Percentiles rank a stretch among this genome's conserved stretches.
phyloP scores from a whole-genome alignment of 1,284 basidiomycete genomes.

The Thecaphora thlaspeos region DNA sequence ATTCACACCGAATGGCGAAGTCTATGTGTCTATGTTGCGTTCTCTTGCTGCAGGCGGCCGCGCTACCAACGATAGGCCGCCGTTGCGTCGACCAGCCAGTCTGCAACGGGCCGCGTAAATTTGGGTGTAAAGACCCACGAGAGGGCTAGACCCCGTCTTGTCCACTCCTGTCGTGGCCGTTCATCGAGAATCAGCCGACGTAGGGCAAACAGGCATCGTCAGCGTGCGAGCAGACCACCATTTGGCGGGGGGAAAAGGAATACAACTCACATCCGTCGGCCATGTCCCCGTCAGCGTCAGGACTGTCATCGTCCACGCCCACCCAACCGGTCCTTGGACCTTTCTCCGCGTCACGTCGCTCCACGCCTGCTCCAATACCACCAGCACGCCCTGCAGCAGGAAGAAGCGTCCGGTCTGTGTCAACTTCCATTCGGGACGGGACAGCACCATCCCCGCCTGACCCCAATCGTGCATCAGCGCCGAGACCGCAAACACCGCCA shows the following conservation, averaged over 20 bases:
- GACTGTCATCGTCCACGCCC: constrained; percentile 17
- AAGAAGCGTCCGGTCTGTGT: constrained; percentile 14
- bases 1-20: no score
- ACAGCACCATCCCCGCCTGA: constrained; percentile 8
- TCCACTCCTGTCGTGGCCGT: background rate
- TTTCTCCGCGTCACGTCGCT: constrained; percentile 3
- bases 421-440: constrained; percentile 1
- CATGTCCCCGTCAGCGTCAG: constrained; percentile 9
- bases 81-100: background rate
- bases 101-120: background rate
- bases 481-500: constrained; percentile 12
- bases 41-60: no score
- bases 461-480: constrained; percentile 25
- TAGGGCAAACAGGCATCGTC: background rate
- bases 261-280: constrained; percentile 9
- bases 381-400: constrained; percentile 10
- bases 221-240: background rate
- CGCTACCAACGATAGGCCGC: background rate
- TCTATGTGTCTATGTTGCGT: no score
- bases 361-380: constrained; percentile 18
- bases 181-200: background rate
- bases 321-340: constrained; percentile 17
- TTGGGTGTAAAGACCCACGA: background rate
- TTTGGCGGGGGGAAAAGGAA: background rate
- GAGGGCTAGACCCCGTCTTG: background rate